Evolutionary conservation across 2,329 filamentous ascomycete genomes (phyloP).

Genomic region (Hypoxylon sp.): DNA sequence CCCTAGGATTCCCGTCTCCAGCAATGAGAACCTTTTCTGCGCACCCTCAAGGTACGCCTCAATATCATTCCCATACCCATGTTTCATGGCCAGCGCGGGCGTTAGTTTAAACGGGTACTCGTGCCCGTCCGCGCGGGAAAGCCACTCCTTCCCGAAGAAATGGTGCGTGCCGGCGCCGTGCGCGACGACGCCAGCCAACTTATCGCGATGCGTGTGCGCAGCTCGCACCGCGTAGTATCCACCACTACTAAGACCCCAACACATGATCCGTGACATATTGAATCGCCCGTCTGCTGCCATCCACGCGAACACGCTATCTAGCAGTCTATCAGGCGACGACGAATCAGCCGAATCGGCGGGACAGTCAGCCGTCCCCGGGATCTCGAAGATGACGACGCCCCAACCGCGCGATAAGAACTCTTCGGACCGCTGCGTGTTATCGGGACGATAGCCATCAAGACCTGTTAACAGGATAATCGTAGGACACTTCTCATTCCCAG

Average conservation of each 20-base stretch:
- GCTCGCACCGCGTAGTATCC: slow-evolving; percentile 78
- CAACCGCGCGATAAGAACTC: slow-evolving; percentile 76
- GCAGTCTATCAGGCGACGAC: slow-evolving; percentile 71
- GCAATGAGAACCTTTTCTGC: slow-evolving; percentile 73
- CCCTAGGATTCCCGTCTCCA: slow-evolving; percentile 71
- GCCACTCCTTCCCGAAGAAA: slow-evolving; percentile 72
- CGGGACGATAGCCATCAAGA: slow-evolving; percentile 74
- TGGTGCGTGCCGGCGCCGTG: slow-evolving; percentile 76
- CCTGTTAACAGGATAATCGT: slow-evolving; percentile 72
- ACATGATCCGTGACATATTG: slow-evolving; percentile 70
- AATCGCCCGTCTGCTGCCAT: slow-evolving; percentile 64
- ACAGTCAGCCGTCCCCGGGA: slow-evolving; percentile 77
- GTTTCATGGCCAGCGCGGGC: slow-evolving; percentile 72
- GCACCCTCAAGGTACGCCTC: slow-evolving; percentile 69
- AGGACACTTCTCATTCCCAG: slow-evolving; percentile 55
- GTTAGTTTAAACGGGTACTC: slow-evolving; percentile 75
- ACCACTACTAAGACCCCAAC: slow-evolving; percentile 76
- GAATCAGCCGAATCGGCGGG: slow-evolving; percentile 75
- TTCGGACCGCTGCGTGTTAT: slow-evolving; percentile 72
- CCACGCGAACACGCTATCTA: slow-evolving; percentile 74
- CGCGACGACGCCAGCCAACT: slow-evolving; percentile 70
- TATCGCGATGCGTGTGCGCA: slow-evolving; percentile 75
- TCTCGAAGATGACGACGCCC: slow-evolving; percentile 74
- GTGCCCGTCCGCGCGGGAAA: slow-evolving; percentile 73
- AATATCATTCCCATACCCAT: slow-evolving; percentile 68